Evolutionary conservation across 1,284 basidiomycete species (phyloP).

Genomic region (Sporisorium sorghi): DNA sequence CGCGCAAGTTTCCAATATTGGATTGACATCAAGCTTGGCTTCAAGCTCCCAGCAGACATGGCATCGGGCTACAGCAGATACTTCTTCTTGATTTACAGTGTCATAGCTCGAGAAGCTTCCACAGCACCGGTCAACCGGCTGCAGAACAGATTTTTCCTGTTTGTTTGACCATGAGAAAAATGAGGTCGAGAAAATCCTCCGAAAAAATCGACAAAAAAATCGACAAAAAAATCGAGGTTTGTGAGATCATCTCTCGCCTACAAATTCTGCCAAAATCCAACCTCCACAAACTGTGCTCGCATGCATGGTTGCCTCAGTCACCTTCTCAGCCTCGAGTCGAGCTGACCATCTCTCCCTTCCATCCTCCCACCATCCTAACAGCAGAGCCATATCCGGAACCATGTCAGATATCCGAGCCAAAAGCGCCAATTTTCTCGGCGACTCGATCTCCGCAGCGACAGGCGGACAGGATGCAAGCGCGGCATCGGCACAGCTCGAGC

Average conservation of each 20-base stretch:
- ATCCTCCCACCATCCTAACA: background rate
- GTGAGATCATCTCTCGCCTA: background rate
- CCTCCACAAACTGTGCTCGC: conserved; percentile 31
- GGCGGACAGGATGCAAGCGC: conserved; percentile 21
- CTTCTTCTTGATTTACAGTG: no score
- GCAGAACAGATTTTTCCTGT: no score
- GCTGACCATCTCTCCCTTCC: background rate
- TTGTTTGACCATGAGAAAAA: no score
- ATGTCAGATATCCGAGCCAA: conserved; percentile 46
- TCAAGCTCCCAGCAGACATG: no score
- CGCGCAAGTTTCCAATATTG: no score
- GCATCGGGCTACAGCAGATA: no score
- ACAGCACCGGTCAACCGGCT: no score
- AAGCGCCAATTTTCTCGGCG: conserved; percentile 35
- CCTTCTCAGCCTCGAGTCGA: conserved; percentile 1
- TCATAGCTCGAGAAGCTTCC: no score
- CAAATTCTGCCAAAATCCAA: no score
- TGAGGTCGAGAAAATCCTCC: background rate
- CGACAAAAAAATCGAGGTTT: background rate
- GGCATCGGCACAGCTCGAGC: conserved; percentile 32
- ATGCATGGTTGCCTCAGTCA: conserved; percentile 35
- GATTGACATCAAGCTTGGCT: no score
- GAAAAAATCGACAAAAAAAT: background rate
- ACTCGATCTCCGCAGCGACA: conserved; percentile 34
- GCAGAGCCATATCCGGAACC: background rate